These are phyloP conservation scores for Elsinoe necatrix DNA, from an alignment of 2,329 filamentous ascomycete species.

Conservation along the genomic window DNA sequence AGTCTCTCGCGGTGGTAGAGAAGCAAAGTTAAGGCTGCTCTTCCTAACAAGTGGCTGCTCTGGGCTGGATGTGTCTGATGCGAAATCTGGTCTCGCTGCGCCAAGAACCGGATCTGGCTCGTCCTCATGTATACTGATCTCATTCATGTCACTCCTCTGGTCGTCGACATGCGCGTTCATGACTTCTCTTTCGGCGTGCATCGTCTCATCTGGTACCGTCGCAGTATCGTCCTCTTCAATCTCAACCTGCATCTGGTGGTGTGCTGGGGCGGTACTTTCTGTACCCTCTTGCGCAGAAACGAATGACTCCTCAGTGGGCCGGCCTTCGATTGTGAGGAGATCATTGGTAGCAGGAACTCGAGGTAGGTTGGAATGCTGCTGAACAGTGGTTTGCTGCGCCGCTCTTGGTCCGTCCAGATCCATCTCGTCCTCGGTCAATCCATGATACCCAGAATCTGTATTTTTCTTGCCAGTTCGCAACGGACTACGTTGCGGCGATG, in stretches of 20 bases:
- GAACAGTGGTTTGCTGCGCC: background rate
- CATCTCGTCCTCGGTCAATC: conserved; percentile 51
- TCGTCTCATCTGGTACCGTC: conserved; percentile 20
- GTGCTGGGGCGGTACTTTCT: conserved; percentile 20
- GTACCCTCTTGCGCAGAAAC: conserved; percentile 41
- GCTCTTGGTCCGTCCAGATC: conserved; percentile 26
- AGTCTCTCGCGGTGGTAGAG: conserved; percentile 83
- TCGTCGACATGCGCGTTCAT: conserved; percentile 17
- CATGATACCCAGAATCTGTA: conserved; percentile 64
- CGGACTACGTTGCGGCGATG: conserved; percentile 28
- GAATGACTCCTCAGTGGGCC: conserved; percentile 33
- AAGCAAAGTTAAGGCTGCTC: conserved; percentile 90
- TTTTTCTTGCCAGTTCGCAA: conserved; percentile 30
- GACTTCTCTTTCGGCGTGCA: conserved; percentile 17
- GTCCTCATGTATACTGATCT: conserved; percentile 27
- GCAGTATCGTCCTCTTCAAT: conserved; percentile 30
- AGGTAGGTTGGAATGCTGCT: background rate
- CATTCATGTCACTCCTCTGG: conserved; percentile 19
- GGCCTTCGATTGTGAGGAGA: conserved; percentile 6
- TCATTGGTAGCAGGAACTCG: conserved; percentile 14
- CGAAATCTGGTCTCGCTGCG: conserved; percentile 41
- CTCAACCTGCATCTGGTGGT: conserved; percentile 14
- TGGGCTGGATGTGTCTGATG: conserved; percentile 64
- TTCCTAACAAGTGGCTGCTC: conserved; percentile 73
- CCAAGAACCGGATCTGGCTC: conserved; percentile 37